Evolutionary conservation across 2,329 filamentous ascomycete species (phyloP), one percentile per base, ranked within the genome.

Genomic region (Dothistroma septosporum): DNA sequence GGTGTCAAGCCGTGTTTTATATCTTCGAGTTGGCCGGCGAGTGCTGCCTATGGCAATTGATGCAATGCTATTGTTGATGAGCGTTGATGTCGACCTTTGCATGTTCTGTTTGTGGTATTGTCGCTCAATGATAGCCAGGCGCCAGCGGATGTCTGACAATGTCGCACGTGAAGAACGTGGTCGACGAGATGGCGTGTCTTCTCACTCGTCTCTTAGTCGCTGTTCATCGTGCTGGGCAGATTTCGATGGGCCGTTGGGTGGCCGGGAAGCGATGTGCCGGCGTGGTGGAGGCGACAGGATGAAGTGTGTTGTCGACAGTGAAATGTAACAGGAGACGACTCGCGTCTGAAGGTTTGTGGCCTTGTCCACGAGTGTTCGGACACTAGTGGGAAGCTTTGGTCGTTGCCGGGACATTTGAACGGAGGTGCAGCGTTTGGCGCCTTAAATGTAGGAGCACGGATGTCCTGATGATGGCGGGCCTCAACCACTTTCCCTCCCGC

Each of bases 21-120:
- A 47, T 6, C 31, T 55, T 59, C 35, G 41, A 53, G 28, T 37
- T 53, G n/a, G 52, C 44, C 50, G 55, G 35, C 37, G 53, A 55
- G 31, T 54, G 54, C 54, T 57, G 55, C 59, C 54, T 57, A 41
- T 24, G 47, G 59, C 49, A 54, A 52, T 41, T 24, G 28, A 24
- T 16, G 35, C 21, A 33, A 41, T 31, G 33, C 24, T 53, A 50
- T 53, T 53, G 48, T 56, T 44, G 53, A 50, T 19, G 35, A 46
- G 22, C 21, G 49, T 19, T 24, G 55, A 57, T 32, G 28, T 12
- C 44, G 44, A 28, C 28, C 46, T 57, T 49, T 53, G 50, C 50
- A 53, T 53, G 50, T 33, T 53, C 50, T n/a, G 16, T 35, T 31
- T 35, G 50, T 35, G 35, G 22, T 31, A 53, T 53, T 53, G 50